Base-by-base conservation (phyloP, 805 yeast species). In the Starmerella floris region DNA sequence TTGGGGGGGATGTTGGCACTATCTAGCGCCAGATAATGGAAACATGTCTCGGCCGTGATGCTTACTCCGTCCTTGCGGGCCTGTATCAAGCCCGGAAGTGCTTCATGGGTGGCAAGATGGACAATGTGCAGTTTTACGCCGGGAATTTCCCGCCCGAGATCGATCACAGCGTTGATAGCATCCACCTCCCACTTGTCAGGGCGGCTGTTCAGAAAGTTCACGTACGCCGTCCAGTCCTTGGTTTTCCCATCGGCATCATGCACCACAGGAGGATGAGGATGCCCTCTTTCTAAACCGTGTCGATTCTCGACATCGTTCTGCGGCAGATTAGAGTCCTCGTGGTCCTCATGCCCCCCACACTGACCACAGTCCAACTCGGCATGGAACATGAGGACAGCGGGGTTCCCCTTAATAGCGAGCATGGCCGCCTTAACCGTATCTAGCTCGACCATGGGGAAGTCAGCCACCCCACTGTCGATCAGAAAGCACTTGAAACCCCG, bases 401-500 rank as follows among this genome's bases (percentile, higher is more conserved):
- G 70, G 35, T 71, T 60, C 15, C 73, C 80, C 42, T 75, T 65
- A 2, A 85, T 79, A 8, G 55, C 61, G 23, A 67, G 58, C 72
- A 87, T 69, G 9, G 93, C 95, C 40, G 66, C 59, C 37, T 70
- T 65, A 37, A 88, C 79, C 56, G 83, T 77, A 2, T 57, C 56
- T 8, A 78, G 70, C 33, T 66, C 68, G 37, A 87, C 79, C 46
- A 79, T 82, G 0, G 96, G 96, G 61, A 88, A 87, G 62, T 87
- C 97, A 42, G 83, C 93, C 11, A 88, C 96, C 20, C 96, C 96
- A 37, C 88, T 77, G 49, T 87, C 94, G 54, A 87, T 84, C 63
- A 88, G 62, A 54, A 87, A 88, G 30, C 94, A 88, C 60, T 87
- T 87, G 66, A 87, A 87, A 1, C 97, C 97, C 37, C 95, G 69